Evolutionary conservation across 257 asterid species (phyloP).

Genomic region (Forsythia viridissima): DNA sequence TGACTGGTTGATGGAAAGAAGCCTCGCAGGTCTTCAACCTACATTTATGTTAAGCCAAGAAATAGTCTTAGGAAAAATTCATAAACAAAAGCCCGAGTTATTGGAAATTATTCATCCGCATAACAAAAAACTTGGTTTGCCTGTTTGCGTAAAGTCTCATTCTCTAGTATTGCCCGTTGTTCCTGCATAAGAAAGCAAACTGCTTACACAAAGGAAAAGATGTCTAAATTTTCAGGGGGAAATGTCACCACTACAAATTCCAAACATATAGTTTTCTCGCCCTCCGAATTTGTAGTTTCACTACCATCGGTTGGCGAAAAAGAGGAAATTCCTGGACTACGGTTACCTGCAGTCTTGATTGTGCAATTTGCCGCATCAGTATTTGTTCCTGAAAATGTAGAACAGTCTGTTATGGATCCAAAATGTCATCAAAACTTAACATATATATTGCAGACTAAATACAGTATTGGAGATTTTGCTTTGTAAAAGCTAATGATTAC

Average conservation of each 20-base stretch:
- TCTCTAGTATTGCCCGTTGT: conserved; percentile 53
- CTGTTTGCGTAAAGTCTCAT: conserved; percentile 48
- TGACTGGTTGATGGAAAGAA: conserved; percentile 23
- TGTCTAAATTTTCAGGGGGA: not conserved
- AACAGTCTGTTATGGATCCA: conserved; percentile 7
- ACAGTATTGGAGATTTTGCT: not conserved
- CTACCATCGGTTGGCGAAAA: not conserved
- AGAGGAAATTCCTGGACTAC: not conserved
- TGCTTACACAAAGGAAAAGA: not conserved
- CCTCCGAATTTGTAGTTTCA: too few relatives aligned
- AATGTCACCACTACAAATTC: not conserved
- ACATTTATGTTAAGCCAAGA: conserved; percentile 21
- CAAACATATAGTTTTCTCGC: not conserved
- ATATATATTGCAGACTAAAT: not conserved
- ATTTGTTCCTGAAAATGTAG: conserved; percentile 51
- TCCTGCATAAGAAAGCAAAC: conserved; percentile 39
- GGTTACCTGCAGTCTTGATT: conserved; percentile 47
- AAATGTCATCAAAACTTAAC: not conserved
- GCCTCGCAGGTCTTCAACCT: conserved; percentile 50
- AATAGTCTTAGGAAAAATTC: not conserved
- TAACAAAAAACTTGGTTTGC: conserved; percentile 30
- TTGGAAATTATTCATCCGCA: conserved; percentile 15
- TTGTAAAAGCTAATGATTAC: conserved; percentile 2
- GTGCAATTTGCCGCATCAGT: conserved; percentile 48
- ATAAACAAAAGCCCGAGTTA: not conserved